These are phyloP conservation scores for Rhodotorula sp. DNA, from an alignment of 1,284 basidiomycete genomes.

Conservation along the genomic window DNA sequence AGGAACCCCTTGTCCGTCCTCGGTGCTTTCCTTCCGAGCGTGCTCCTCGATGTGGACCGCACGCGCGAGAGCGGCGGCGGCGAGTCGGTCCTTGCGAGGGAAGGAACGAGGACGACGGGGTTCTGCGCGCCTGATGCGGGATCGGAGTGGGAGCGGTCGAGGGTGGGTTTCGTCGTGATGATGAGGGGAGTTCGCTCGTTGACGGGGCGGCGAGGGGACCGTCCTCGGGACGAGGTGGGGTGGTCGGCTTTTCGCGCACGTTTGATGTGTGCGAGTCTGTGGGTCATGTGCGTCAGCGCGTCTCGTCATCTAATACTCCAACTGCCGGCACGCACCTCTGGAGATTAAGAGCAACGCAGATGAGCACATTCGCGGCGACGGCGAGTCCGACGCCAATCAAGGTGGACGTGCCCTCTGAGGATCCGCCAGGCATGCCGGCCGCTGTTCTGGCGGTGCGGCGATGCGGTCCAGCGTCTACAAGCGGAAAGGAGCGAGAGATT, in stretches of 20 bases:
- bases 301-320: too few relatives aligned
- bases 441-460: fast-evolving
- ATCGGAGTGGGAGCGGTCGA: constrained; percentile 6
- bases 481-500: not conserved
- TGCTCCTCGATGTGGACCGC: constrained; percentile 50
- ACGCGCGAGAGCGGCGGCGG: not conserved
- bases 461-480: not conserved
- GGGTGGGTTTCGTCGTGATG: not conserved
- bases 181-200: constrained; percentile 16
- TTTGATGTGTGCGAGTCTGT: constrained; percentile 24
- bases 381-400: constrained; percentile 81
- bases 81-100: not conserved
- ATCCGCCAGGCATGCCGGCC: not conserved
- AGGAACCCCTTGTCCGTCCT: constrained; percentile 63
- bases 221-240: not conserved
- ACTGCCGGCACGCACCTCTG: constrained; percentile 19
- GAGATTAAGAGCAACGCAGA: constrained; percentile 72
- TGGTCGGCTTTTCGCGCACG: not conserved
- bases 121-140: not conserved
- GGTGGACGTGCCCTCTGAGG: constrained; percentile 43
- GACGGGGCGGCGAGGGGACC: not conserved
- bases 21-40: constrained; percentile 29
- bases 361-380: constrained; percentile 81
- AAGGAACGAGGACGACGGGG: not conserved
- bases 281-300: too few relatives aligned